Base-by-base conservation (phyloP, 768 basidiomycete genomes). In the Strobilomyces echinocephalus region DNA sequence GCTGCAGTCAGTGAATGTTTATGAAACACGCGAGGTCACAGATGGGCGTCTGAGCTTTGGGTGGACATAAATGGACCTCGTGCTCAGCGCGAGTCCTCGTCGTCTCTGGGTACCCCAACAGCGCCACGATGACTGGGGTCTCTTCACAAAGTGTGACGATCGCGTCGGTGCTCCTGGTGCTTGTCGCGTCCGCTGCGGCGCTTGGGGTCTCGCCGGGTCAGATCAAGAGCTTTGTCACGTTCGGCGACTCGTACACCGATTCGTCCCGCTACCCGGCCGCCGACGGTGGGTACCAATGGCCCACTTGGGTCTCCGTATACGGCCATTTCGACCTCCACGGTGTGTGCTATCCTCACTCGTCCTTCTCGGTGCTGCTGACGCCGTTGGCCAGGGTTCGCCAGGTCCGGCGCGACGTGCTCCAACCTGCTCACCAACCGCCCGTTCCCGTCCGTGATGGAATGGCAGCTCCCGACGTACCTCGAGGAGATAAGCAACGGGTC, bases 241-340 rank as follows among this genome's bases (percentile, higher is more conserved):
- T 87, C 52, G 84, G 85, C 4, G 84, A 86, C 67, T 81, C 79
- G 46, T 85, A 83, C 60, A 82, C 82, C 0, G 84, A 86, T 54
- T 64, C 79, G 2, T 76, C 75, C 8, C 66, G 61, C 46, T 66
- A 66, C 36, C 54, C 58, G 14, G 21, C 64, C 11, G 70, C 69
- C 2, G 70, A 72, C 47, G 74, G 74, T 9, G 79, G 77, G 3
- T 74, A 72, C 5, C 69, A 80, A 12, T 86, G 85, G 85, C 84
- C 85, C 1, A 72, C 77, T 0, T 85, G 82, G 55, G 80, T 77
- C 1, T 77, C 82, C 4, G 74, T 72, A 20, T 83, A 84, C 51
- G 78, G 82, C 0, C 62, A 74, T 18, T 75, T 81, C 46, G 67
- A 72, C 26, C 71, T 85, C 10, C 77, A 76, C 65, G 79, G 81